phyloP scores from a whole-genome alignment of 345 rosid species.

The Erodium maritimum region DNA sequence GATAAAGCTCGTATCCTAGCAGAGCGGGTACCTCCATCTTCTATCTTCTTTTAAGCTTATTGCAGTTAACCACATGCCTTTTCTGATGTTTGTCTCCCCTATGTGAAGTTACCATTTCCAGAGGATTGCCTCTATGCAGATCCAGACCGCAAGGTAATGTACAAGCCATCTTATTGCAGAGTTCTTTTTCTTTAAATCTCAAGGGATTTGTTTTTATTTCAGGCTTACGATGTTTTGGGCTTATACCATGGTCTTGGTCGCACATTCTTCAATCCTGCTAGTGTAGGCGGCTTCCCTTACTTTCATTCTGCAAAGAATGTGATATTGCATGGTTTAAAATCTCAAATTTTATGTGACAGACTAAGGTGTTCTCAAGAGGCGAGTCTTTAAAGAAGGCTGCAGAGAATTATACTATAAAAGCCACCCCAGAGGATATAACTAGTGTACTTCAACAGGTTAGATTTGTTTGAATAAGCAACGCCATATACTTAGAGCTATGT shows the following conservation, averaged over 20 bases:
- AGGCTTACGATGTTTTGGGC: conserved; percentile 79
- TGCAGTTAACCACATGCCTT: too few species aligned
- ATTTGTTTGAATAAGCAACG: not conserved
- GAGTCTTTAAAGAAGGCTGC: conserved; percentile 42
- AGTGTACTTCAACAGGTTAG: conserved; percentile 80
- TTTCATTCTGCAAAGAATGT: not conserved
- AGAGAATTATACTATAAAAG: conserved; percentile 62
- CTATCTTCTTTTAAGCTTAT: too few species aligned
- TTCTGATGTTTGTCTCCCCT: not conserved
- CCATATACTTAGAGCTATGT: not conserved
- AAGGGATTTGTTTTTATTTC: conserved; percentile 9
- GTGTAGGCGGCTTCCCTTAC: conserved; percentile 28
- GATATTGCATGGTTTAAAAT: too few species aligned
- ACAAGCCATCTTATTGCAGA: not conserved
- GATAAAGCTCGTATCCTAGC: conserved; percentile 69
- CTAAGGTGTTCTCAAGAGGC: conserved; percentile 55
- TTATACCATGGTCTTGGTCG: conserved; percentile 72
- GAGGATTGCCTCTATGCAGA: conserved; percentile 79
- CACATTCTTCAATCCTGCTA: conserved; percentile 80
- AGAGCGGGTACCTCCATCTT: conserved; percentile 29
- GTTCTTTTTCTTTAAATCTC: not conserved
- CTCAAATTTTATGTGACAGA: conserved; percentile 21
- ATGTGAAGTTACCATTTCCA: conserved; percentile 68
- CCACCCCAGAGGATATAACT: conserved; percentile 77
- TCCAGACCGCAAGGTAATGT: conserved; percentile 69